These are phyloP conservation scores for Phytophthora pseudosyringae DNA, from an alignment of 352 stramenopile genomes.

Conservation along the genomic window DNA sequence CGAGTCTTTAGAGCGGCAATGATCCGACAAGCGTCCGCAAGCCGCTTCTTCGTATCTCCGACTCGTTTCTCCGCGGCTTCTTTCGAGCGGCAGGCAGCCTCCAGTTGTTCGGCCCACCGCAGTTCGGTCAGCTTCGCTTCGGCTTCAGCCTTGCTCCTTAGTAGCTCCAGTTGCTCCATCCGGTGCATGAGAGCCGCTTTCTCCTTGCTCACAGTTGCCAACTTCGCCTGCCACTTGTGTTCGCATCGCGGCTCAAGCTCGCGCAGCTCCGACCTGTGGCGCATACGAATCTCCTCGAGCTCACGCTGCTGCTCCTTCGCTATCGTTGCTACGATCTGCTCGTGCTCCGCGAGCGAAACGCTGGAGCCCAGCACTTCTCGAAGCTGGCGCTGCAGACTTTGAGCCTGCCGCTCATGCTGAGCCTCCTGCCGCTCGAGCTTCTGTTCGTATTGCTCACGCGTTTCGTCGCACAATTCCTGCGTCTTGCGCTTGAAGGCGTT, in stretches of 20 bases:
- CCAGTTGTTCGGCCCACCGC: constrained; percentile 17
- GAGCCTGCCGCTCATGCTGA: constrained; percentile 51
- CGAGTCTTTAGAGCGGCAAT: constrained; percentile 51
- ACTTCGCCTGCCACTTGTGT: constrained; percentile 32
- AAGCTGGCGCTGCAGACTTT: constrained; percentile 45
- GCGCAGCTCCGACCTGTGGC: constrained; percentile 35
- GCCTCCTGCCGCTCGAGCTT: constrained; percentile 50
- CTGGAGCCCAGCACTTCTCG: constrained; percentile 52
- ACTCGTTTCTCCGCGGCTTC: constrained; percentile 29
- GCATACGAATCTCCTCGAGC: constrained; percentile 23
- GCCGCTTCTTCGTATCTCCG: constrained; percentile 16
- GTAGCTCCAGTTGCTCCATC: constrained; percentile 46
- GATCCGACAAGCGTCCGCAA: constrained; percentile 51
- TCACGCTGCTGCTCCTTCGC: constrained; percentile 32
- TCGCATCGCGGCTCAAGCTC: constrained; percentile 18
- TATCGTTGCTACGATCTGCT: constrained; percentile 43
- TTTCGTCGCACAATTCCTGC: constrained; percentile 62
- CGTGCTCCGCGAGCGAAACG: constrained; percentile 62
- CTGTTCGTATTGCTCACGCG: constrained; percentile 58
- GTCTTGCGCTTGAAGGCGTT: constrained; percentile 48
- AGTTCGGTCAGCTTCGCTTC: constrained; percentile 30
- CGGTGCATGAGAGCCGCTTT: constrained; percentile 34
- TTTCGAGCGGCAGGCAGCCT: constrained; percentile 15
- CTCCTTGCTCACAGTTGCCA: constrained; percentile 23
- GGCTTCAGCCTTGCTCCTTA: constrained; percentile 34